Conservation (phyloP, 345 rosid species). For the Gynandropsis gynandra region DNA sequence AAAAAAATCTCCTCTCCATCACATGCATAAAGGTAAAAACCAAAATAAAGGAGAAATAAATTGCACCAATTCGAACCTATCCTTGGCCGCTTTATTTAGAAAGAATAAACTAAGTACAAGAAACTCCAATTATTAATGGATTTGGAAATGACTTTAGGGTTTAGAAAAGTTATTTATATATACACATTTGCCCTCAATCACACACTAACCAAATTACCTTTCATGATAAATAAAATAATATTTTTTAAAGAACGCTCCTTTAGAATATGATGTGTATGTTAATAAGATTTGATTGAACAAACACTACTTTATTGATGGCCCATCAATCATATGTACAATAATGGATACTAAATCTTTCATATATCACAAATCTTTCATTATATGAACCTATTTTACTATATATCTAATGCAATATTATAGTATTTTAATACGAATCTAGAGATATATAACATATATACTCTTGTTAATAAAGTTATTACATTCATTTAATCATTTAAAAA, state of each 20-base stretch:
- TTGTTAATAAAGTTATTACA: too few species aligned
- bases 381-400: constrained; percentile 24
- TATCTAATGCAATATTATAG: too few species aligned
- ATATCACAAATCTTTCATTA: constrained; percentile 19
- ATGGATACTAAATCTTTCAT: constrained; percentile 18
- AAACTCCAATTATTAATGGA: constrained; percentile 36
- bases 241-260: too few species aligned
- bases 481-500: too few species aligned
- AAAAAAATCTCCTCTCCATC: constrained; percentile 19
- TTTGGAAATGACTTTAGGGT: not conserved
- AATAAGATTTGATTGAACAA: too few species aligned
- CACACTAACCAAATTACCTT: too few species aligned
- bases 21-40: constrained; percentile 38
- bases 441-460: too few species aligned
- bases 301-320: constrained; percentile 11
- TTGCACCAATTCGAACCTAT: constrained; percentile 43
- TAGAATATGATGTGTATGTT: too few species aligned
- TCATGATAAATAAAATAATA: too few species aligned
- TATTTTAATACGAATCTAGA: too few species aligned
- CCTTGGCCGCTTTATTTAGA: constrained; percentile 36
- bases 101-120: constrained; percentile 21
- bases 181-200: too few species aligned
- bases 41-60: constrained; percentile 30
- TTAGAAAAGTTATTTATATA: constrained; percentile 4
- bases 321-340: constrained; percentile 20